These are phyloP conservation scores for Rehmannia glutinosa DNA, from an alignment of 257 asterid genomes.

Conservation along the genomic window DNA sequence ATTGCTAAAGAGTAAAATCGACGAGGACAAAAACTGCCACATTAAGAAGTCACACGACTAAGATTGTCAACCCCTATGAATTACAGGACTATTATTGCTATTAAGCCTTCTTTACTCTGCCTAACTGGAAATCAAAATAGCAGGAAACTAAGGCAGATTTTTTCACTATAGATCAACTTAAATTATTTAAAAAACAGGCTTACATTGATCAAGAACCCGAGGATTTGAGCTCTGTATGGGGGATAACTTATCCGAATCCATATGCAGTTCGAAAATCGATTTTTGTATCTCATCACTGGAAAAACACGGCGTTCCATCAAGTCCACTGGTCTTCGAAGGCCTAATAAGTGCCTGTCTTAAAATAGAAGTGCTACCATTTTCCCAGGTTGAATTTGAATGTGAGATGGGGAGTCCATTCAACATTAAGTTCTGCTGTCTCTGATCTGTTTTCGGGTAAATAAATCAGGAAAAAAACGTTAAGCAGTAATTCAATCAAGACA, in stretches of 20 bases:
- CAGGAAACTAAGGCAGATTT: not conserved
- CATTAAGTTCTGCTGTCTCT: conserved; percentile 20
- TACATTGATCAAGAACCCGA: conserved; percentile 34
- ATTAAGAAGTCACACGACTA: no score
- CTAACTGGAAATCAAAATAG: no score
- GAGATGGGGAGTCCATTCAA: conserved; percentile 31
- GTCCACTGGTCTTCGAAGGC: conserved; percentile 18
- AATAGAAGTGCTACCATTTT: not conserved
- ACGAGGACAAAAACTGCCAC: no score
- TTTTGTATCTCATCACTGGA: not conserved
- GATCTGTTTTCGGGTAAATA: conserved; percentile 22
- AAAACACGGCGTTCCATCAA: not conserved
- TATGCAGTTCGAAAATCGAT: conserved; percentile 16
- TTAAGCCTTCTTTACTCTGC: no score
- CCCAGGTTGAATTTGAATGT: conserved; percentile 28
- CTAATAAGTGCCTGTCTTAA: conserved; percentile 9
- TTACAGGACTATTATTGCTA: no score
- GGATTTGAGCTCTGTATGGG: conserved; percentile 22
- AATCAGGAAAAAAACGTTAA: not conserved
- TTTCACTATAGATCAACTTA: not conserved
- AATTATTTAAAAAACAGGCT: not conserved
- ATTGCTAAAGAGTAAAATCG: no score
- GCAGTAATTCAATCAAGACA: no score
- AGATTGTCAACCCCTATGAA: no score
- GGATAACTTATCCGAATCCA: conserved; percentile 11